Conservation (phyloP, 2,329 filamentous ascomycete species). For the Penicillium sp. region DNA sequence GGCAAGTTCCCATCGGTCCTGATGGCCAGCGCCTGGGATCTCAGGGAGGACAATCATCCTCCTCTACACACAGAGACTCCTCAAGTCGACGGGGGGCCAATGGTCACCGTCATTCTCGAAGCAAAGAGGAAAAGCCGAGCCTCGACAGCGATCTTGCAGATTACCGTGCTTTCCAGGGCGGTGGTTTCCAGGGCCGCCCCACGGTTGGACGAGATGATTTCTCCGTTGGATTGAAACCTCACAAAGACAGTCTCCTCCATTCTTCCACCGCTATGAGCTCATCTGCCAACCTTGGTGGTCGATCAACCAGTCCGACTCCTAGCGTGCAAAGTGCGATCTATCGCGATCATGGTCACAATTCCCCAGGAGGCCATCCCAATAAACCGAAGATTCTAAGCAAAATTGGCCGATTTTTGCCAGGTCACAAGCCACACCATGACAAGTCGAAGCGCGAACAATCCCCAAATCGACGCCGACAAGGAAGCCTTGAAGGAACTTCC, state of each 20-base stretch:
- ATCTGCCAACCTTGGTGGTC: constrained; percentile 56
- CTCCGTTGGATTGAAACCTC: constrained; percentile 53
- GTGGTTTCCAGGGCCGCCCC: constrained; percentile 66
- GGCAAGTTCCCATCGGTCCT: constrained; percentile 69
- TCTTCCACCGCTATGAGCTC: constrained; percentile 57
- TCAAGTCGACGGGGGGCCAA: constrained; percentile 56
- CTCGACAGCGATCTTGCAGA: constrained; percentile 40
- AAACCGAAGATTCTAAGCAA: constrained; percentile 59
- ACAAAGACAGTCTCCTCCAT: constrained; percentile 53
- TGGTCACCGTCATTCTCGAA: constrained; percentile 51
- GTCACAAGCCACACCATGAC: constrained; percentile 31
- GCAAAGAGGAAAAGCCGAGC: constrained; percentile 61
- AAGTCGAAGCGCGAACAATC: constrained; percentile 37
- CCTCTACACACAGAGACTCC: constrained; percentile 54
- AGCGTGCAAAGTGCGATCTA: constrained; percentile 68
- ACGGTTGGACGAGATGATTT: constrained; percentile 77
- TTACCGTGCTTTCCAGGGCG: constrained; percentile 58
- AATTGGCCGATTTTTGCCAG: constrained; percentile 52
- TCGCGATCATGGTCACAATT: constrained; percentile 50
- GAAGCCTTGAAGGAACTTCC: constrained; percentile 39
- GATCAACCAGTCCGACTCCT: constrained; percentile 81
- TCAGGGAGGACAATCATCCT: constrained; percentile 42
- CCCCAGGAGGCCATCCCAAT: constrained; percentile 40
- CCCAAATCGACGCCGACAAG: constrained; percentile 38
- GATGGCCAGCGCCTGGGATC: constrained; percentile 70